Conservation (phyloP, 2,329 filamentous ascomycete species). For the Ceratocystis papillata region DNA sequence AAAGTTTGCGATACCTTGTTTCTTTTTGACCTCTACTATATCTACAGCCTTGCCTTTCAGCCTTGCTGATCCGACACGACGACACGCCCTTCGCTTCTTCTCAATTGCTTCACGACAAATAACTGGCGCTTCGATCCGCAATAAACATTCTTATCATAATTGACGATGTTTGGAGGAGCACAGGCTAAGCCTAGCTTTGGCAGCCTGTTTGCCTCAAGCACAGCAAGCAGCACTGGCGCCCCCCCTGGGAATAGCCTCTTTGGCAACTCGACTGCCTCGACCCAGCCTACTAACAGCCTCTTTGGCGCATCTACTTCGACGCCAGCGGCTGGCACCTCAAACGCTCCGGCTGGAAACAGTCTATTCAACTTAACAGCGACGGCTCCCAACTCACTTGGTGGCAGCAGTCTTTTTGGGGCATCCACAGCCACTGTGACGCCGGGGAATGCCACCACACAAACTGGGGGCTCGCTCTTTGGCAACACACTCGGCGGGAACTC, state of each 20-base stretch:
- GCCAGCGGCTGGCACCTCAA: constrained; percentile 20
- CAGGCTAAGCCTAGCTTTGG: constrained; percentile 21
- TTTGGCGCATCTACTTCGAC: constrained; percentile 28
- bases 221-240: constrained; percentile 22
- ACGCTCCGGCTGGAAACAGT: constrained; percentile 22
- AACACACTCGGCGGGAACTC: constrained; percentile 17
- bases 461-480: constrained; percentile 28
- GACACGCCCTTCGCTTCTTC: background rate
- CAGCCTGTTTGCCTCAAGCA: constrained; percentile 21
- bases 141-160: background rate
- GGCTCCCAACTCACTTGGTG: constrained; percentile 26
- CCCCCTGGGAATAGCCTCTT: constrained; percentile 27
- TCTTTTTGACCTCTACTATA: background rate
- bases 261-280: constrained; percentile 27
- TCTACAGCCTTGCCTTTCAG: constrained; percentile 9
- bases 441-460: constrained; percentile 30
- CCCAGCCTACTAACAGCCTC: constrained; percentile 25
- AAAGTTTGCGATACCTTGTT: constrained; percentile 13
- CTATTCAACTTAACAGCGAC: constrained; percentile 27
- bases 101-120: background rate
- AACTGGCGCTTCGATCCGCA: background rate
- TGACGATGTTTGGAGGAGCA: constrained; percentile 20
- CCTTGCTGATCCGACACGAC: background rate
- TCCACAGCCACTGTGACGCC: constrained; percentile 25
- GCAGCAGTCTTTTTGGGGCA: constrained; percentile 32